A percentile compares a stretch with the other conserved stretches of the same genome.
phyloP scores from a whole-genome alignment of 176 grass and related monocot genomes.

The Juncus inflexus region DNA sequence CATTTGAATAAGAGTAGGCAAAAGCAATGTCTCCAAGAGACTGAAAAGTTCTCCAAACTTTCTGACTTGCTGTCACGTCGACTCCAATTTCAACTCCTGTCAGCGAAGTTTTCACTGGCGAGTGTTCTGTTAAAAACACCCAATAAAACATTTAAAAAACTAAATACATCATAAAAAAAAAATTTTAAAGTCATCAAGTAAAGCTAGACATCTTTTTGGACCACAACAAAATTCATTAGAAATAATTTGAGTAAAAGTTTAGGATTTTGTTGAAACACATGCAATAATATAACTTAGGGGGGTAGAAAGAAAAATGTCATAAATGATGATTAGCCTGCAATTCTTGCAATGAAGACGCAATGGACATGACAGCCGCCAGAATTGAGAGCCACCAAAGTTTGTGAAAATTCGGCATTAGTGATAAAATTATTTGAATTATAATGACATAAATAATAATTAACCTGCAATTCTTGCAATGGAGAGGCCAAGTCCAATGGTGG shows the following conservation, averaged over 20 bases:
- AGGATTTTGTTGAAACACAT: constrained; percentile 11
- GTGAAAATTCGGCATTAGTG: constrained; percentile 86
- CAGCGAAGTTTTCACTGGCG: constrained; percentile 42
- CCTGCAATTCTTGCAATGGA: constrained; percentile 82
- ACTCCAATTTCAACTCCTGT: constrained; percentile 77
- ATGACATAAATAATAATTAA: constrained; percentile 1
- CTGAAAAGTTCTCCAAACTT: constrained; percentile 92
- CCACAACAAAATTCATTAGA: too few species aligned
- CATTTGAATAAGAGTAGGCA: constrained; percentile 94
- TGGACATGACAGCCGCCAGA: constrained; percentile 79
- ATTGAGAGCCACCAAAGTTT: constrained; percentile 91
- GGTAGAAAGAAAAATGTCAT: too few species aligned
- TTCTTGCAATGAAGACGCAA: constrained; percentile 73
- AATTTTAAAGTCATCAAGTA: constrained; percentile 8
- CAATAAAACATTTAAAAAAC: background rate
- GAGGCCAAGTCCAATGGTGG: constrained; percentile 74
- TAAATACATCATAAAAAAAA: background rate
- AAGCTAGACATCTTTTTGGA: background rate
- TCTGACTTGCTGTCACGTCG: constrained; percentile 58
- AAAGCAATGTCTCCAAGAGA: constrained; percentile 89
- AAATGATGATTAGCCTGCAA: constrained; percentile 41
- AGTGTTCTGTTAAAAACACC: background rate
- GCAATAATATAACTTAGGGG: background rate
- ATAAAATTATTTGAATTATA: constrained; percentile 40
- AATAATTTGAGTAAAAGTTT: too few species aligned